Conservation (phyloP, 441 rosid genomes). For the Aleurites moluccanus region DNA sequence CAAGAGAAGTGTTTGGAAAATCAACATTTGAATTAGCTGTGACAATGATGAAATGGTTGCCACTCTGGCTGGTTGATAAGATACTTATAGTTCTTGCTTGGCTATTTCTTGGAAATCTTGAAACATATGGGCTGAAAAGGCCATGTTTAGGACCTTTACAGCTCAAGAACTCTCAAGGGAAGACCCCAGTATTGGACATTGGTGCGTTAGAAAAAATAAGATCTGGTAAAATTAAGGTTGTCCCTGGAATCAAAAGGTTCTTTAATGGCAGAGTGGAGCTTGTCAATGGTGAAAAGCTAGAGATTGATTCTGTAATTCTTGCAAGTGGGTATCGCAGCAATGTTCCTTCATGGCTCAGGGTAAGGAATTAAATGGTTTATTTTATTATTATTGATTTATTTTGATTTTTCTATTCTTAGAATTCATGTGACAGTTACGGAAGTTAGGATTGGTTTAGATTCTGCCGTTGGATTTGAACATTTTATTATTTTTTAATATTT, state of each 20-base stretch:
- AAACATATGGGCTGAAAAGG: constrained; percentile 28
- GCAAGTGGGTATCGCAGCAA: constrained; percentile 94
- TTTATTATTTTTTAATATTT: too few species aligned
- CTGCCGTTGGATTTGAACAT: too few species aligned
- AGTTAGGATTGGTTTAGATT: constrained; percentile 22
- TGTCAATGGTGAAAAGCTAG: constrained; percentile 49
- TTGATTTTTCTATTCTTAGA: constrained; percentile 11
- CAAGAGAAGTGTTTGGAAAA: constrained; percentile 30
- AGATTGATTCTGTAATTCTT: constrained; percentile 65
- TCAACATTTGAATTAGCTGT: constrained; percentile 34
- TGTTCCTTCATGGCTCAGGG: constrained; percentile 91
- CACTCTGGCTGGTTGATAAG: constrained; percentile 31
- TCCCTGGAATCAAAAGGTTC: constrained; percentile 63
- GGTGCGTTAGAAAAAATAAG: constrained; percentile 64
- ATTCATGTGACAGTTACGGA: constrained; percentile 38
- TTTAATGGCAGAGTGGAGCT: constrained; percentile 55
- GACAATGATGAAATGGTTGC: constrained; percentile 31
- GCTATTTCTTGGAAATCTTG: constrained; percentile 31
- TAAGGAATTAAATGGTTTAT: constrained; percentile 20
- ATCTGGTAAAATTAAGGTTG: constrained; percentile 65
- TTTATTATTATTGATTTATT: too few species aligned
- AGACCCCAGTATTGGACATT: constrained; percentile 76
- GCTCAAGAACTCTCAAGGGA: constrained; percentile 60
- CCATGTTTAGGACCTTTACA: constrained; percentile 54
- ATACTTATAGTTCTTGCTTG: constrained; percentile 23